Percentiles rank a stretch among this genome's conserved stretches.
Conservation (phyloP, 495 filamentous ascomycete species). For the Tuber calosporum region DNA sequence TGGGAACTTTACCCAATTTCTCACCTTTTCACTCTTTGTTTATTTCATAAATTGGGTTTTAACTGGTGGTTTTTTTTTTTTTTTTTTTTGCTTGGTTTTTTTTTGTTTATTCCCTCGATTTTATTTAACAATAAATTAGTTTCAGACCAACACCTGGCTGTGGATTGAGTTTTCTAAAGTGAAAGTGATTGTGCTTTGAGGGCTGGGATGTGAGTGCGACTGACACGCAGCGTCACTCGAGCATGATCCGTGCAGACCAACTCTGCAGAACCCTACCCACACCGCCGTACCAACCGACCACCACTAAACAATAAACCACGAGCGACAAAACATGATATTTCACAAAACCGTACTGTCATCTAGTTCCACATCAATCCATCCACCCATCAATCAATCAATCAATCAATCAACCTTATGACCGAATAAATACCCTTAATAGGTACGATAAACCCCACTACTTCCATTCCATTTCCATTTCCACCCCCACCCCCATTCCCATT, state of each 20-base stretch:
- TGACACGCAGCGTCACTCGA: not conserved
- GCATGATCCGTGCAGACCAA: not conserved
- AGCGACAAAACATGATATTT: not conserved
- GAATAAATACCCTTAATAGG: not conserved
- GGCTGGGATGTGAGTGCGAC: not conserved
- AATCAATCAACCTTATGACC: not conserved
- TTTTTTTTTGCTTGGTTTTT: not conserved
- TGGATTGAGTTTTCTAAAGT: not conserved
- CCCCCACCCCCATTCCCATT: not conserved
- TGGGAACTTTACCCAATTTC: not conserved
- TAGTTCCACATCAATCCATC: not conserved
- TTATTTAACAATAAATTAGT: not conserved
- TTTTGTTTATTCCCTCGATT: too few species aligned
- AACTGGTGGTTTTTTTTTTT: not conserved
- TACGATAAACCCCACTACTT: not conserved
- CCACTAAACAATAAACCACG: not conserved
- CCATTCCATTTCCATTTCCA: not conserved
- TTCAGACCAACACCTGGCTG: not conserved
- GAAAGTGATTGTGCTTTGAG: not conserved
- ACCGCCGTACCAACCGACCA: not conserved
- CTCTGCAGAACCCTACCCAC: not conserved
- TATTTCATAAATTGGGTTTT: not conserved
- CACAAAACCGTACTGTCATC: not conserved
- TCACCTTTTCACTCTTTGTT: not conserved
- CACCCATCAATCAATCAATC: not conserved